Evolutionary conservation across 2,329 filamentous ascomycete genomes (phyloP), one percentile per base, ranked within the genome.

Genomic region (Septoria petroselini): DNA sequence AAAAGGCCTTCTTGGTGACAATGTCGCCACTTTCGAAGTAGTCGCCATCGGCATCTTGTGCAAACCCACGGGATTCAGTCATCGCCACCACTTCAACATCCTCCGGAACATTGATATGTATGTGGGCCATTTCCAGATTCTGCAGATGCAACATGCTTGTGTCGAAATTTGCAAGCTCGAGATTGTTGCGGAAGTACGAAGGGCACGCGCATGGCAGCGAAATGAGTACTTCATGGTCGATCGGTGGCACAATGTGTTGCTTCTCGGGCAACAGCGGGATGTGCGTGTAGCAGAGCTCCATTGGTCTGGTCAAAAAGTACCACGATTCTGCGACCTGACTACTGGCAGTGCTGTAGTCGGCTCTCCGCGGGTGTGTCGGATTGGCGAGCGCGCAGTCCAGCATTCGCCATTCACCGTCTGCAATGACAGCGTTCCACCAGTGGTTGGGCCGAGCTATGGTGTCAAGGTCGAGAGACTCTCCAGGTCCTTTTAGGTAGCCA

Each of bases 321-420:
- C 89, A 97, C 25, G 76, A 76, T 60, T 98, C 93, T 0, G 93
- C 89, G 1, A 80, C 75, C 35, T 84, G 80, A 52, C 77, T 81
- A 51, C 80, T 80, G 19, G 79, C 79, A 59, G 80, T 87, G 11
- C 90, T 94, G 70, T 94, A 97, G 25, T 83, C 75, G 12, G 75
- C 76, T 40, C 94, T 81, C 50, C 81, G 83, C 7, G 93, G 91
- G 62, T 97, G 89, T 0, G 91, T 95, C 9, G 91, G 91, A 56
- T 86, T 91, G 3, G 93, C 90, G 40, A 98, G 76, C 29, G 89
- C 94, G 67, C 89, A 93, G 68, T 98, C 93, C 74, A 98, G 88
- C 58, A 97, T 86, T 42, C 93, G 86, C 93, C 93, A 98, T 70
- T 96, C 90, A 17, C 87, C 85, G 68, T 98, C 93, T 7, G 96